These are phyloP conservation scores for Pleurotus tuoliensis DNA, from an alignment of 768 basidiomycete species.

Conservation along the genomic window DNA sequence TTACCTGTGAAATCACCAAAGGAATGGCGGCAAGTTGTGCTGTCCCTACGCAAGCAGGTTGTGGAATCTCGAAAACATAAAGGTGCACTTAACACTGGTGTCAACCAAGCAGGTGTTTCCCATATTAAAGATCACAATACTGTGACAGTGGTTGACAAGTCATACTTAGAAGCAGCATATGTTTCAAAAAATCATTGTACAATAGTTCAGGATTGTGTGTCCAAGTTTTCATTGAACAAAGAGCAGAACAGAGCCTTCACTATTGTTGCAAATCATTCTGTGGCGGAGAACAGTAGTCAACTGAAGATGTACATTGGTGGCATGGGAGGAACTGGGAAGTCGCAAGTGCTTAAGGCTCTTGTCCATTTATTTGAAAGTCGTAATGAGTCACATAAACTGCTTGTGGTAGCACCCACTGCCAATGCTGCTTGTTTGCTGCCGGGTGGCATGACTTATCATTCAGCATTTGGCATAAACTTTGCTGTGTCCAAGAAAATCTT, in stretches of 20 bases:
- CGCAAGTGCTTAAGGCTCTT: conserved; percentile 16
- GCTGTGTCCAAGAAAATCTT: conserved; percentile 2
- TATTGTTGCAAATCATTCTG: conserved; percentile 22
- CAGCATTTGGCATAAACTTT: conserved; percentile 16
- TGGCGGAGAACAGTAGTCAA: not conserved
- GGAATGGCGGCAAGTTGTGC: not conserved
- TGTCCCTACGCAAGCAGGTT: not conserved
- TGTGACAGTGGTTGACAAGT: conserved; percentile 2
- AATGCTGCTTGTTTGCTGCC: conserved; percentile 16
- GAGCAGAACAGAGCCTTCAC: not conserved
- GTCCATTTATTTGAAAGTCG: conserved; percentile 11
- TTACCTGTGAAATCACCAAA: not conserved
- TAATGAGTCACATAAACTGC: conserved; percentile 9
- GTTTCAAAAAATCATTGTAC: not conserved
- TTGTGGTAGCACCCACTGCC: conserved; percentile 20
- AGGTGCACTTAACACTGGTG: not conserved
- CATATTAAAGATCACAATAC: not conserved
- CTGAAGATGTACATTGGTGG: conserved; percentile 25
- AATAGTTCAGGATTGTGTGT: not conserved
- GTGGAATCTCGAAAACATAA: not conserved
- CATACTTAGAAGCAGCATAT: conserved; percentile 5
- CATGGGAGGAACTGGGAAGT: conserved; percentile 24
- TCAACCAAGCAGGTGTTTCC: not conserved
- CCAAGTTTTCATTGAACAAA: not conserved
- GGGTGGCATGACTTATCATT: conserved; percentile 23